These are phyloP conservation scores for Hygrophoropsis aurantiaca DNA, from an alignment of 768 basidiomycete genomes.

Conservation along the genomic window DNA sequence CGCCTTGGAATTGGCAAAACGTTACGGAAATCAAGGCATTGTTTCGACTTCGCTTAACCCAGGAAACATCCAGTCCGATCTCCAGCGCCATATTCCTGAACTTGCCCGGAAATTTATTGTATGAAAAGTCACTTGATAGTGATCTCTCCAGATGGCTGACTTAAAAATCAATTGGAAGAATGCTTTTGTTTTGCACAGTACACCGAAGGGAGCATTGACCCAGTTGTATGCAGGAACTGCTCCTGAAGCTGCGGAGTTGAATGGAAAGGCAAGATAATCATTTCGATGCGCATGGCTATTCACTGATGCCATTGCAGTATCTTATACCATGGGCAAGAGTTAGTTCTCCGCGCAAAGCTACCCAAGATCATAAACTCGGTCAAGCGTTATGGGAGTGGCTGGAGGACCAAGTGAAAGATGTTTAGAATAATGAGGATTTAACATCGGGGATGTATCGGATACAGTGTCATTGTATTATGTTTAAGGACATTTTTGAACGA, in stretches of 20 bases:
- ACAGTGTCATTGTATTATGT: no score
- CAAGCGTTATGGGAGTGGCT: slow-evolving; percentile 45
- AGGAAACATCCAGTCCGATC: slow-evolving; percentile 35
- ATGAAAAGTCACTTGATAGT: background rate
- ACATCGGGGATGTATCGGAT: no score
- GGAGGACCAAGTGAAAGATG: slow-evolving; percentile 41
- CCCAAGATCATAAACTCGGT: slow-evolving; percentile 33
- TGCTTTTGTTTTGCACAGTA: slow-evolving; percentile 23
- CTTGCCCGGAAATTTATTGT: slow-evolving; percentile 12
- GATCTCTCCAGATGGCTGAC: background rate
- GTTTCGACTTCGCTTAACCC: slow-evolving; percentile 48
- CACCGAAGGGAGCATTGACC: slow-evolving; percentile 39
- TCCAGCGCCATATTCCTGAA: slow-evolving; percentile 23
- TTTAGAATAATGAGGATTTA: no score
- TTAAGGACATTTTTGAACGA: no score
- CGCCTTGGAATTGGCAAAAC: slow-evolving; percentile 44
- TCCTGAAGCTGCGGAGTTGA: slow-evolving; percentile 34
- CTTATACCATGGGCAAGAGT: slow-evolving; percentile 46
- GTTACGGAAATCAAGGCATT: slow-evolving; percentile 47
- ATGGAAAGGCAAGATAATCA: slow-evolving; percentile 39
- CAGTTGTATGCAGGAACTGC: slow-evolving; percentile 45
- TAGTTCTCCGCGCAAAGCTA: slow-evolving; percentile 20
- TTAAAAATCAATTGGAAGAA: slow-evolving; percentile 11
- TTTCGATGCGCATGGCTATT: no score
- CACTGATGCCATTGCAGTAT: slow-evolving; percentile 30